phyloP scores from a whole-genome alignment of 352 stramenopile genomes.

The Phytophthora pseudosyringae region DNA sequence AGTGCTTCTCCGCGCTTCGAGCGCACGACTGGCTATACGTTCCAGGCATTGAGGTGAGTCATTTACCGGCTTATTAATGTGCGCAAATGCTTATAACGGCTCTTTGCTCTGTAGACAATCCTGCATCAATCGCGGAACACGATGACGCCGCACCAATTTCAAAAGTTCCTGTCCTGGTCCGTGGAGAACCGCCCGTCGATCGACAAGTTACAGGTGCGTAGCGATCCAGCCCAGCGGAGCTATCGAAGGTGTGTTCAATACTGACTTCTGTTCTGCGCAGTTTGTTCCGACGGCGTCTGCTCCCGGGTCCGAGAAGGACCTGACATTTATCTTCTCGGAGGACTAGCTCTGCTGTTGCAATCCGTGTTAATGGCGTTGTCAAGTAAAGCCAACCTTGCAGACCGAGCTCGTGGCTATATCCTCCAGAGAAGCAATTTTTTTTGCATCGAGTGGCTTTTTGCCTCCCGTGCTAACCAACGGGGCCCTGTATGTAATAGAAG shows the following conservation, averaged over 20 bases:
- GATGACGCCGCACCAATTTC: conserved; percentile 85
- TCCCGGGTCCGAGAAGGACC: conserved; percentile 49
- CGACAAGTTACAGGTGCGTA: conserved; percentile 68
- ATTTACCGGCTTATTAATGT: not conserved
- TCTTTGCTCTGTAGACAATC: conserved; percentile 51
- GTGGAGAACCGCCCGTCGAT: conserved; percentile 75
- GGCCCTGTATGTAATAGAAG: conserved; percentile 30
- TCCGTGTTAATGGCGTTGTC: conserved; percentile 5
- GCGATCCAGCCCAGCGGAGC: not conserved
- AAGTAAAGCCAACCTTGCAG: conserved; percentile 15
- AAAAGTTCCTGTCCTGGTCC: conserved; percentile 85
- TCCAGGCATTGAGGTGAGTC: conserved; percentile 73
- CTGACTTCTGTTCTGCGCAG: conserved; percentile 34
- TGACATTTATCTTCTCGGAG: conserved; percentile 85
- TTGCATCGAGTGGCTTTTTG: conserved; percentile 7
- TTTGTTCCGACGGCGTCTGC: conserved; percentile 49
- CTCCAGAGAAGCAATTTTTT: conserved; percentile 17
- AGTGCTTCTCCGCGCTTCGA: conserved; percentile 84
- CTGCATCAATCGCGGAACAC: conserved; percentile 79
- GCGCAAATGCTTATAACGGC: not conserved
- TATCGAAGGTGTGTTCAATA: not conserved
- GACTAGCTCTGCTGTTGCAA: conserved; percentile 45
- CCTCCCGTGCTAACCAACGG: conserved; percentile 1
- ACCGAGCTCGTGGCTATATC: not conserved
- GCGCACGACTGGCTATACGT: conserved; percentile 90